phyloP scores from a whole-genome alignment of 2,329 filamentous ascomycete species.

The Talaromyces sp. region DNA sequence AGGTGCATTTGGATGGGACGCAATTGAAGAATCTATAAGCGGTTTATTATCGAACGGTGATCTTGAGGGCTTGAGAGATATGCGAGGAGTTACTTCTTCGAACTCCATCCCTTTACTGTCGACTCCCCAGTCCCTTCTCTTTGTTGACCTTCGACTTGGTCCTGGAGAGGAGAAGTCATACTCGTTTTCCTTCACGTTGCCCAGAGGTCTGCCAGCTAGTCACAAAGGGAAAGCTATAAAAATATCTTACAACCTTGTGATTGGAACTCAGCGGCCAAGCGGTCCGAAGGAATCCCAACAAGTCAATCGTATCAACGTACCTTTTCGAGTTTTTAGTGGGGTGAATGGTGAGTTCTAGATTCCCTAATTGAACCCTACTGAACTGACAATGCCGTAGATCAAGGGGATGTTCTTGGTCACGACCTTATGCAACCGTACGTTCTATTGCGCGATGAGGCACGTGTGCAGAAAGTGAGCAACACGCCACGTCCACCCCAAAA shows the following conservation, averaged over 20 bases:
- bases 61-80: conserved; percentile 89
- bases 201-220: conserved; percentile 81
- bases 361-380: neutral
- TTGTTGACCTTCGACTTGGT: conserved; percentile 81
- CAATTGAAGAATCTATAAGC: conserved; percentile 78
- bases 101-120: conserved; percentile 87
- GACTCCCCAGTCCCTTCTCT: conserved; percentile 90
- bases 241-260: conserved; percentile 81
- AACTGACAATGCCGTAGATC: conserved; percentile 38
- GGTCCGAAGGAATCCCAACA: conserved; percentile 70
- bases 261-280: conserved; percentile 83
- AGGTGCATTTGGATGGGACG: conserved; percentile 80
- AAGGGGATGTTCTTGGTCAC: conserved; percentile 84
- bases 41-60: conserved; percentile 82
- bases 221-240: conserved; percentile 92
- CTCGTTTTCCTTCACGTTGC: conserved; percentile 79
- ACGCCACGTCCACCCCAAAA: conserved; percentile 34
- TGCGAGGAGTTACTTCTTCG: conserved; percentile 80
- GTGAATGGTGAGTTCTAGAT: conserved; percentile 60
- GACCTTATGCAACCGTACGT: conserved; percentile 94
- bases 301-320: conserved; percentile 84
- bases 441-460: conserved; percentile 75
- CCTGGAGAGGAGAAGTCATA: conserved; percentile 86
- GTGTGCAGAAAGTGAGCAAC: conserved; percentile 51
- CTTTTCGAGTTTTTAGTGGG: conserved; percentile 87